These are phyloP conservation scores for Sindora glabra DNA, from an alignment of 306 rosid genomes.

Conservation along the genomic window DNA sequence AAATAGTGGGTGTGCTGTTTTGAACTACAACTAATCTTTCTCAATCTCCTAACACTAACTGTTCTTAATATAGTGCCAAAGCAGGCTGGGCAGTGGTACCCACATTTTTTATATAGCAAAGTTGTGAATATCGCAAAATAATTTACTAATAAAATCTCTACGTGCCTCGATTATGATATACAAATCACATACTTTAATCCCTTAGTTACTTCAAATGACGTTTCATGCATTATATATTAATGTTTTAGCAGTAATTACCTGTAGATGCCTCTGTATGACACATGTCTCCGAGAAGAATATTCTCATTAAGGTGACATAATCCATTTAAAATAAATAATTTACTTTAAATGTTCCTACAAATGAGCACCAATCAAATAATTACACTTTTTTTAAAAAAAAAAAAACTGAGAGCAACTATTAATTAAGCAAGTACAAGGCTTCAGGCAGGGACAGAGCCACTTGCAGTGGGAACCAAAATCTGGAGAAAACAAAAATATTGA, in stretches of 20 bases:
- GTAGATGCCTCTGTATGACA: slow-evolving; percentile 24
- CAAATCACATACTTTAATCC: background rate
- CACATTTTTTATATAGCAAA: slow-evolving; percentile 8
- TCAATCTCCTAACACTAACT: background rate
- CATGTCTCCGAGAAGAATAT: slow-evolving; percentile 28
- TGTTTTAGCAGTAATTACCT: slow-evolving; percentile 21
- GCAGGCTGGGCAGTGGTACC: slow-evolving; percentile 10
- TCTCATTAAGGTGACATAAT: slow-evolving; percentile 23
- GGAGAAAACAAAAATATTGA: too few species aligned
- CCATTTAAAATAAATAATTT: slow-evolving; percentile 2
- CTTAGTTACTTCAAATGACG: slow-evolving; percentile 22
- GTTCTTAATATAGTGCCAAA: slow-evolving; percentile 1
- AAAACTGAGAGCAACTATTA: background rate
- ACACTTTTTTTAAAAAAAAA: too few species aligned
- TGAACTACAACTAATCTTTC: background rate
- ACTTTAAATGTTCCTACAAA: slow-evolving; percentile 14
- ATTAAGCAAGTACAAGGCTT: slow-evolving; percentile 4
- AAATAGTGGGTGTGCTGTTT: background rate
- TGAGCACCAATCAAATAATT: background rate
- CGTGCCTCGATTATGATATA: slow-evolving; percentile 19
- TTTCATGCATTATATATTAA: background rate
- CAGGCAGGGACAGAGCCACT: too few species aligned
- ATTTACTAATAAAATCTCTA: slow-evolving; percentile 9
- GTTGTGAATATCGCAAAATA: slow-evolving; percentile 25
- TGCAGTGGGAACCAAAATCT: background rate